These are phyloP conservation scores for Thermothielavioides terrestris DNA, from an alignment of 495 filamentous ascomycete genomes.

Conservation along the genomic window DNA sequence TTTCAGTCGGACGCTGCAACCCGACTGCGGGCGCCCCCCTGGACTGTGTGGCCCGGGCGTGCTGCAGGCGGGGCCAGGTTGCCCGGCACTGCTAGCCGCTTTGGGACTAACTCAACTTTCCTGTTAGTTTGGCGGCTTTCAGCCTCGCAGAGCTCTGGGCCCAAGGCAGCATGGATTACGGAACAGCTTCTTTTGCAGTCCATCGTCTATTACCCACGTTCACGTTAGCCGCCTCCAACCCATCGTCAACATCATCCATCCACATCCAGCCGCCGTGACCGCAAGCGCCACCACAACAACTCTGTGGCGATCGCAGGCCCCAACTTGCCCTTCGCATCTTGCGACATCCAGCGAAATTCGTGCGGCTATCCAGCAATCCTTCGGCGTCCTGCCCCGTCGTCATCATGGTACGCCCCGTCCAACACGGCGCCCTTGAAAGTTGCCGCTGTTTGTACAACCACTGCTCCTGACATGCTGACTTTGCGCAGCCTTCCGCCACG, in stretches of 20 bases:
- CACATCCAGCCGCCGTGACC: slow-evolving; percentile 1
- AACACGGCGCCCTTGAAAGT: neutral
- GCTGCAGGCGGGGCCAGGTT: neutral
- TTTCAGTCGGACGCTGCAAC: slow-evolving; percentile 26
- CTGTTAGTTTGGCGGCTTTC: slow-evolving; percentile 14
- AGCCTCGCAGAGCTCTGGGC: slow-evolving; percentile 28
- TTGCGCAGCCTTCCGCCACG: slow-evolving; percentile 70
- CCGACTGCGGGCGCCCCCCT: too few species aligned
- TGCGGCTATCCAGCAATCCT: neutral
- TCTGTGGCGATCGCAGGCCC: neutral
- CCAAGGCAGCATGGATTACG: slow-evolving; percentile 34
- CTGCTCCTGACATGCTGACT: slow-evolving; percentile 12
- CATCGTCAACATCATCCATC: slow-evolving; percentile 10
- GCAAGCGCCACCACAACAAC: slow-evolving; percentile 3
- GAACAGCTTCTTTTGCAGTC: slow-evolving; percentile 19
- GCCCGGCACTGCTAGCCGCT: slow-evolving; percentile 12
- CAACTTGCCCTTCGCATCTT: neutral
- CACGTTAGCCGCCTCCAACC: slow-evolving; percentile 19
- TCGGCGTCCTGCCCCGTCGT: slow-evolving; percentile 1
- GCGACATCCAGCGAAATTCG: neutral
- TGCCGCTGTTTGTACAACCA: neutral
- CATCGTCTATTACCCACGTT: slow-evolving; percentile 4
- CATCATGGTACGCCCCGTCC: slow-evolving; percentile 19
- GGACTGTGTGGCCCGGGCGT: slow-evolving; percentile 8
- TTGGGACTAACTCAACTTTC: too few species aligned